These are phyloP conservation scores for Botrytis medusae DNA, from an alignment of 2,329 filamentous ascomycete species.

Conservation along the genomic window DNA sequence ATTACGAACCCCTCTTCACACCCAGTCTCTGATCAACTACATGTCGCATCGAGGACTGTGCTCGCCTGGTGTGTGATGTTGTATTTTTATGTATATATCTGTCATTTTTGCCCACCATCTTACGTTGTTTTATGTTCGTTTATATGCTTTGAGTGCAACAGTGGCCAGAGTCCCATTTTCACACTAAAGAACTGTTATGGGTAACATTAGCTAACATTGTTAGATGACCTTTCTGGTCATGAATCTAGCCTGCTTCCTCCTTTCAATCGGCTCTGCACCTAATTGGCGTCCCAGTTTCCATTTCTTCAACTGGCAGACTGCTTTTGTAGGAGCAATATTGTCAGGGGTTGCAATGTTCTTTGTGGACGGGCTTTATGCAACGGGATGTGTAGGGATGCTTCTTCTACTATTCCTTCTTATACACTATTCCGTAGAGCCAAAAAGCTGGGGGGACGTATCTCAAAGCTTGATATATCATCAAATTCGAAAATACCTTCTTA, in stretches of 20 bases:
- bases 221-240: constrained; percentile 88
- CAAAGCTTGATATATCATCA: constrained; percentile 88
- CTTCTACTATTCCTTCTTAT: constrained; percentile 80
- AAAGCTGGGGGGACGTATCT: constrained; percentile 86
- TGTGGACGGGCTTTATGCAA: constrained; percentile 78
- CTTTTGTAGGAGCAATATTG: constrained; percentile 69
- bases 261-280: constrained; percentile 83
- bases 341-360: constrained; percentile 87
- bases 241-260: constrained; percentile 81
- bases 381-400: constrained; percentile 70
- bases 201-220: constrained; percentile 8
- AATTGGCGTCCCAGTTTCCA: constrained; percentile 88
- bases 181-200: background rate
- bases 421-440: constrained; percentile 81
- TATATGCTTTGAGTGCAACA: background rate
- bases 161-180: background rate
- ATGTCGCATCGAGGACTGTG: no score
- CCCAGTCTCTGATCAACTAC: background rate
- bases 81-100: background rate
- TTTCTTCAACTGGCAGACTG: constrained; percentile 86
- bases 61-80: background rate
- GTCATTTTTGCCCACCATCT: background rate
- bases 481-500: constrained; percentile 81
- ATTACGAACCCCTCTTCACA: background rate
- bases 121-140: background rate